Evolutionary conservation across 495 filamentous ascomycete genomes (phyloP), one percentile per base, ranked within the genome.

Genomic region (Tuber brumale): DNA sequence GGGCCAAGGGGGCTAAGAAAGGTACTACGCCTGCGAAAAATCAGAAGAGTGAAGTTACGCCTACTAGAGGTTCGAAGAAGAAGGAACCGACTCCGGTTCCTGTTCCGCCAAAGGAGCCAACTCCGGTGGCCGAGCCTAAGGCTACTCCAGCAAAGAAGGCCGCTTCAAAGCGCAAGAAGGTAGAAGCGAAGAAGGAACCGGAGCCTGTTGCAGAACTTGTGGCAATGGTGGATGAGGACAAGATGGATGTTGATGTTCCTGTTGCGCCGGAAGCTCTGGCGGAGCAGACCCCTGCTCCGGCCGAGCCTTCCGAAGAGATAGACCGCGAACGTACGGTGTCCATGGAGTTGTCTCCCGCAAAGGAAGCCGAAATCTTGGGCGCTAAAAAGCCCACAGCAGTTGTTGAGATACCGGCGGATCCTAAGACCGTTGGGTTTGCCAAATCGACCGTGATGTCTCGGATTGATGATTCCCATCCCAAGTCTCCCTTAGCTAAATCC

Each of bases 391-490:
- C 77, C 66, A 72, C 80, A 42, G 83, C 84, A 71, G 76, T 80
- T 23, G 79, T 81, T 35, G 84, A 83, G 70, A 82, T 82, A 37
- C 76, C 85, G 27, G 84, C 86, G 57, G 87, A 89, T 43, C 84
- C 88, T 61, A 78, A 84, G 44, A 35, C 57, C 2, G 78, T 80
- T 75, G 39, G 71, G 66, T 48, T 31, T 37, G 35, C 23, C 9
- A 73, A 45, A 70, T 51, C 46, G 71, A 19, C 37, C 75, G n/a
- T 31, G 66, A 43, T 74, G 41, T 71, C 37, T 69, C 31, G 35
- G 48, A 74, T 70, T 77, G 73, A 80, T 70, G 42, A 79, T 69
- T 73, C 78, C 48, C 44, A 42, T 70, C 77, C 76, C n/a, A 80
- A 80, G 66, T 45, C 76, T 42, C 76, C 76, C n/a, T 70, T 41